phyloP scores from a whole-genome alignment of 2,329 filamentous ascomycete genomes.

The Sordariomycetes sp. region DNA sequence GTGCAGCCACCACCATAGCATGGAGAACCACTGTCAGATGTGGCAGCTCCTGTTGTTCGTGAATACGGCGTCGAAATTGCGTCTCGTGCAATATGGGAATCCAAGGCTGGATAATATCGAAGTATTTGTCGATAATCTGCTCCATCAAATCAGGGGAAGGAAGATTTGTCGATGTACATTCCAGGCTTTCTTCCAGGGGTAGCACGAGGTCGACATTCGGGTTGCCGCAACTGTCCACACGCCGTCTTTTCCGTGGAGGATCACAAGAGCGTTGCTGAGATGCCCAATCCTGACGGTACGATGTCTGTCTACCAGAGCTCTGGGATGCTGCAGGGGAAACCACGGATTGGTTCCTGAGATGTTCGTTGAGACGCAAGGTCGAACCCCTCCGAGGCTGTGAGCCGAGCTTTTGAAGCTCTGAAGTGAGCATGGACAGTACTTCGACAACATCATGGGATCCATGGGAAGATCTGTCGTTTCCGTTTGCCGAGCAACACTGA shows the following conservation, averaged over 20 bases:
- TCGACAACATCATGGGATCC: slow-evolving; percentile 8
- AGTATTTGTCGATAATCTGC: slow-evolving; percentile 17
- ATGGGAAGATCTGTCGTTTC: neutral
- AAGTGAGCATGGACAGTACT: slow-evolving; percentile 10
- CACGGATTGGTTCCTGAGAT: no score
- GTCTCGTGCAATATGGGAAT: slow-evolving; percentile 26
- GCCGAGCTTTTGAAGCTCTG: slow-evolving; percentile 11
- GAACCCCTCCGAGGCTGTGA: neutral
- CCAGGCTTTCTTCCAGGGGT: slow-evolving; percentile 10
- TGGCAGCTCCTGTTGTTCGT: slow-evolving; percentile 12
- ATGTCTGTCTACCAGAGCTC: neutral
- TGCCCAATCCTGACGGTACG: slow-evolving; percentile 1
- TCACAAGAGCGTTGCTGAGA: neutral
- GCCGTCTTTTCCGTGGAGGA: slow-evolving; percentile 4
- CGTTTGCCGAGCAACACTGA: neutral
- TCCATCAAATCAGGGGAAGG: slow-evolving; percentile 8
- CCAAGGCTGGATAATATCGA: slow-evolving; percentile 28
- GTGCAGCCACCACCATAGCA: slow-evolving; percentile 20
- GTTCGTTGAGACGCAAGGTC: no score
- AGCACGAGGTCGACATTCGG: slow-evolving; percentile 10
- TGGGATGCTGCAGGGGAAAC: no score
- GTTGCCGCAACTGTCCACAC: slow-evolving; percentile 14
- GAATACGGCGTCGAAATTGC: slow-evolving; percentile 15
- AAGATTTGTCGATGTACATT: slow-evolving; percentile 15
- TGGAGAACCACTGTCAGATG: slow-evolving; percentile 22